Base-by-base conservation (phyloP, 495 filamentous ascomycete species). In the Aspergillus indologenus region DNA sequence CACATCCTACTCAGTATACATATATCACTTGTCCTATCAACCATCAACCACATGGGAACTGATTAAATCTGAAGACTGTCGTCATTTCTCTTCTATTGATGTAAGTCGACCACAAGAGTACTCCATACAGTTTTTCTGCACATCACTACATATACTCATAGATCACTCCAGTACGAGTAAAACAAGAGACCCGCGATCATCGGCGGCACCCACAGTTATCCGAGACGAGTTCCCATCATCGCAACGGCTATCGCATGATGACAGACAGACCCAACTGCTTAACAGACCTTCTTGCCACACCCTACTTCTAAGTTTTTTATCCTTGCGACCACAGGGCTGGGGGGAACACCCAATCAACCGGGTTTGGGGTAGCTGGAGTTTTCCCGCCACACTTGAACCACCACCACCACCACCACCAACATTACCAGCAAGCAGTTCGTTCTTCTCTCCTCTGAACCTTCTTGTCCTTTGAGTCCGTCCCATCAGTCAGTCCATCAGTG, bases 331-430 rank as follows among this genome's bases (percentile, higher is more conserved):
- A 40, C 34, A 40, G 34, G 34, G 34, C 34, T 40, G 34, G 34
- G 34, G 34, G 34, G 12, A 40, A 0, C 22, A 31, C 48, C n/a
- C 48, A 29, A 18, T 23, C 48, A 51, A 50, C 47, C 47, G 47
- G 22, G 47, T 11, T n/a, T n/a, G 21, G 47, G 22, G 11, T 18
- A 26, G 23, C 48, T 50, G 48, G 12, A 29, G n/a, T n/a, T 24
- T 51, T 29, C 48, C 48, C 48, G 48, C 48, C 48, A 51, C 48
- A 51, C 11, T 24, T 51, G 48, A 51, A 51, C 48, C 23, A 50
- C 21, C 47, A 50, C 46, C 19, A 49, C 1, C 21, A 23, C 46
- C 6, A 20, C 21, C 44, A 45, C 44, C 26, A 29, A 3, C 26
- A 29, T n/a, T n/a, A n/a, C n/a, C n/a, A n/a, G n/a, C n/a, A n/a